These are phyloP conservation scores for Mycena galopus DNA, from an alignment of 768 basidiomycete genomes.

Conservation along the genomic window DNA sequence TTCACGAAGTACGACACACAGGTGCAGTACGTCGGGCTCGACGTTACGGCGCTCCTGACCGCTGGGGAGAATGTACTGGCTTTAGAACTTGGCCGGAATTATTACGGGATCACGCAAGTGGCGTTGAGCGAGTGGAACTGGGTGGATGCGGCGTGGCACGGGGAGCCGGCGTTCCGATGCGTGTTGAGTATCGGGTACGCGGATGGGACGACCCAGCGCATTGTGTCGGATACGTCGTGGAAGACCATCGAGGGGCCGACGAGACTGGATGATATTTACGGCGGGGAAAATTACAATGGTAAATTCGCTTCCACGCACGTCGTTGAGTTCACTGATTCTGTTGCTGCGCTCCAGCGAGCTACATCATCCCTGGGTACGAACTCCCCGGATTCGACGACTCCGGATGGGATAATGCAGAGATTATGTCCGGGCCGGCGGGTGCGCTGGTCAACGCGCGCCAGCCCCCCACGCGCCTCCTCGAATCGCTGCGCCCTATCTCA, in stretches of 20 bases:
- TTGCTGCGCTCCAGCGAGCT: constrained; percentile 36
- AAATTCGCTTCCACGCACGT: constrained; percentile 1
- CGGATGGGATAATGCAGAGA: constrained; percentile 35
- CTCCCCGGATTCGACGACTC: constrained; percentile 37
- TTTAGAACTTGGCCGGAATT: constrained; percentile 43
- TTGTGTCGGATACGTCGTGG: constrained; percentile 41
- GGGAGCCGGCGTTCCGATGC: constrained; percentile 40
- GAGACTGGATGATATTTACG: constrained; percentile 45
- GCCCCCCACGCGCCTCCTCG: constrained; percentile 41
- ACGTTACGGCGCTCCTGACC: constrained; percentile 38
- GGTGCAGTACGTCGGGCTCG: constrained; percentile 42
- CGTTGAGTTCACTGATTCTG: neutral
- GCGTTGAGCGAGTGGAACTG: constrained; percentile 43
- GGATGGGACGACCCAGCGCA: constrained; percentile 37
- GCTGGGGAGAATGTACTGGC: constrained; percentile 42
- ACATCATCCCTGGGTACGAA: constrained; percentile 39
- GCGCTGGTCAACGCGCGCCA: constrained; percentile 39
- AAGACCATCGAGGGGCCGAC: constrained; percentile 43
- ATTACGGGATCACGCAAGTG: constrained; percentile 43
- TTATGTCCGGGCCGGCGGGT: constrained; percentile 37
- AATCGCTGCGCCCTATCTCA: constrained; percentile 38
- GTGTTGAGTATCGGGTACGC: constrained; percentile 42
- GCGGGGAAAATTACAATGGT: constrained; percentile 46
- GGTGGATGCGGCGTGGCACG: constrained; percentile 43
- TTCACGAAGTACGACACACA: constrained; percentile 46